Percentiles rank a stretch among this genome's conserved stretches.
Conservation (phyloP, 179 eudicot species). For the Drosera spatulata region DNA sequence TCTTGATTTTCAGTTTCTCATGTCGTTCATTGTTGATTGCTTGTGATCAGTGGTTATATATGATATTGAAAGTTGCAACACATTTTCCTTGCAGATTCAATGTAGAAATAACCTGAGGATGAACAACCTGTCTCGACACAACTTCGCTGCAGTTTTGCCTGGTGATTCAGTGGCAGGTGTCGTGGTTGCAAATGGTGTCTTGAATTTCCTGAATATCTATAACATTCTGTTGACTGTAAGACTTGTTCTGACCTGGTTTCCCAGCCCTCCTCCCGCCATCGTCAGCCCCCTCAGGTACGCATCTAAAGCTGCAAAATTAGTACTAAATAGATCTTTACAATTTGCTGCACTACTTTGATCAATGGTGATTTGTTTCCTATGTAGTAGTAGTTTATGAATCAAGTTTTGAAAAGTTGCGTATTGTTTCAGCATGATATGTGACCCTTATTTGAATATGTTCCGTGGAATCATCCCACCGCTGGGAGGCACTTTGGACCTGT, state of each 20-base stretch:
- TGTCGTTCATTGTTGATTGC: neutral
- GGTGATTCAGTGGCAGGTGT: conserved; percentile 94
- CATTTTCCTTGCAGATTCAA: conserved; percentile 34
- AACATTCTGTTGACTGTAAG: conserved; percentile 67
- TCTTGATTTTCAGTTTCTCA: neutral
- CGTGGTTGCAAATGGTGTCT: conserved; percentile 70
- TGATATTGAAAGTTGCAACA: neutral
- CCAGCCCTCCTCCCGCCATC: conserved; percentile 78
- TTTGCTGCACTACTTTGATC: too few relatives aligned
- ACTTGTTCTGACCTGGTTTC: conserved; percentile 98
- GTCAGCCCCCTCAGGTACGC: conserved; percentile 90
- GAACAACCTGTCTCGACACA: conserved; percentile 38
- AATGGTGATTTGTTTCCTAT: too few relatives aligned
- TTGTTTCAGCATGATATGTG: conserved; percentile 75
- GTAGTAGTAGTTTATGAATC: neutral
- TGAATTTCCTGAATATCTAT: conserved; percentile 81
- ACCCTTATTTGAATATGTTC: conserved; percentile 91
- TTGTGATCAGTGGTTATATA: neutral
- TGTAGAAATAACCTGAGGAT: conserved; percentile 29
- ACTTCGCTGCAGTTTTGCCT: conserved; percentile 91
- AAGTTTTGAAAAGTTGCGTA: neutral
- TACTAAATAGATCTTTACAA: too few relatives aligned
- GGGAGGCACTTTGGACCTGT: conserved; percentile 93
- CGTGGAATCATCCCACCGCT: conserved; percentile 94
- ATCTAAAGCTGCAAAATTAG: neutral